Conservation (phyloP, 2,329 filamentous ascomycete species). For the Fusarium albosuccineum region DNA sequence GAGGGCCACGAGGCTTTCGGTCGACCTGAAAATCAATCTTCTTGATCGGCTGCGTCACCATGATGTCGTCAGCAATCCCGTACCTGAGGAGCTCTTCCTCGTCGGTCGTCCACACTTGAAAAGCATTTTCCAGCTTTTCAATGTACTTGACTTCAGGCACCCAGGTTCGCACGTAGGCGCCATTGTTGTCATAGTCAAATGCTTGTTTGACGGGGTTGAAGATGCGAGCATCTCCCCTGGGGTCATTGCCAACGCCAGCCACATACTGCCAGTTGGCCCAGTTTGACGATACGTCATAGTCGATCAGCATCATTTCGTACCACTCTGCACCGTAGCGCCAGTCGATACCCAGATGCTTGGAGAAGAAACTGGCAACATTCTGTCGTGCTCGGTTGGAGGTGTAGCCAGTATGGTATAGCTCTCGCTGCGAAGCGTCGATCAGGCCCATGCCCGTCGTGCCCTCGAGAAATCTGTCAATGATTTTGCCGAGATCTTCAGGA, state of each 20-base stretch:
- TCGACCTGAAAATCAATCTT: slow-evolving; percentile 74
- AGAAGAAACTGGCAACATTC: slow-evolving; percentile 80
- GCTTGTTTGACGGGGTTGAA: slow-evolving; percentile 89
- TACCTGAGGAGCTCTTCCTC: slow-evolving; percentile 68
- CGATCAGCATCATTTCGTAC: slow-evolving; percentile 81
- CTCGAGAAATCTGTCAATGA: slow-evolving; percentile 70
- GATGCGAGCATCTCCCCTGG: slow-evolving; percentile 75
- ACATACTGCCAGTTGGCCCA: slow-evolving; percentile 91
- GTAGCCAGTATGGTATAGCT: slow-evolving; percentile 81
- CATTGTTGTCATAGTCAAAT: slow-evolving; percentile 79
- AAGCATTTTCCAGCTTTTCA: slow-evolving; percentile 68
- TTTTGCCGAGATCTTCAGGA: slow-evolving; percentile 59
- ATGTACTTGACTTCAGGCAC: slow-evolving; percentile 74
- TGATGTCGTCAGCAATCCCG: slow-evolving; percentile 69
- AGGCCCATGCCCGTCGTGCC: slow-evolving; percentile 81
- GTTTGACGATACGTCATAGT: slow-evolving; percentile 82
- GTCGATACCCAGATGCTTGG: slow-evolving; percentile 80
- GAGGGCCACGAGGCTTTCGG: slow-evolving; percentile 55
- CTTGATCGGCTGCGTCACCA: slow-evolving; percentile 76
- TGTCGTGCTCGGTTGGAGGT: slow-evolving; percentile 82
- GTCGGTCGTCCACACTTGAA: slow-evolving; percentile 77
- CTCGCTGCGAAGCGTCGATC: slow-evolving; percentile 82
- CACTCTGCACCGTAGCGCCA: slow-evolving; percentile 87
- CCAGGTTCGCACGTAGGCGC: slow-evolving; percentile 80
- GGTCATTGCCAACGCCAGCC: slow-evolving; percentile 84